phyloP scores from a whole-genome alignment of 768 basidiomycete genomes.

The Pisolithus tinctorius region DNA sequence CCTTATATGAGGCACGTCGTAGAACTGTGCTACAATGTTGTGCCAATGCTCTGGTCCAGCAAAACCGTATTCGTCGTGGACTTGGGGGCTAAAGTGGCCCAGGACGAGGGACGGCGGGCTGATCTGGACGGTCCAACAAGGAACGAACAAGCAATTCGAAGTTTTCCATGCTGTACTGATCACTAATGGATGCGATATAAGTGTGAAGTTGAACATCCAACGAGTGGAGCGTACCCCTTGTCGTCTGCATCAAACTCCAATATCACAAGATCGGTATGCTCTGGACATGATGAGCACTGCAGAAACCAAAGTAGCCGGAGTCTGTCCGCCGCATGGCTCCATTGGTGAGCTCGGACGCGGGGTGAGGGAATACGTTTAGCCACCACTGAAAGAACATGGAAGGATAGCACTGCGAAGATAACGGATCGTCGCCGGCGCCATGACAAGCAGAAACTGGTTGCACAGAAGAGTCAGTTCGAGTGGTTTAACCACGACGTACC shows the following conservation, averaged over 20 bases:
- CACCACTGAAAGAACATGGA: slow-evolving; percentile 97
- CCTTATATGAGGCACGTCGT: slow-evolving; percentile 92
- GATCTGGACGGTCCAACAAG: slow-evolving; percentile 81
- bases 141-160: slow-evolving; percentile 93
- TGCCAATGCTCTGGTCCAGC: slow-evolving; percentile 90
- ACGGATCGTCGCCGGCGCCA: slow-evolving; percentile 87
- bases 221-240: slow-evolving; percentile 53
- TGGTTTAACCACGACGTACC: neutral
- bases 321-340: slow-evolving; percentile 90
- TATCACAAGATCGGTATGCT: slow-evolving; percentile 89
- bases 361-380: slow-evolving; percentile 96
- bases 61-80: slow-evolving; percentile 73
- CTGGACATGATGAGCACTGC: slow-evolving; percentile 88
- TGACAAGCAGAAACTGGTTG: slow-evolving; percentile 85
- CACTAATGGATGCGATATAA: slow-evolving; percentile 34
- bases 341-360: slow-evolving; percentile 95
- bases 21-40: slow-evolving; percentile 88
- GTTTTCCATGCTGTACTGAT: slow-evolving; percentile 64
- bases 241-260: slow-evolving; percentile 94
- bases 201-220: neutral
- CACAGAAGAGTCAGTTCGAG: neutral
- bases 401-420: slow-evolving; percentile 83
- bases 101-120: slow-evolving; percentile 89
- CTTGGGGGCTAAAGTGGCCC: slow-evolving; percentile 91
- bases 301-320: slow-evolving; percentile 93